Evolutionary conservation across 305 asterid genomes (phyloP), one percentile per base, ranked within the genome.

Genomic region (Solanum aculeatissimum): DNA sequence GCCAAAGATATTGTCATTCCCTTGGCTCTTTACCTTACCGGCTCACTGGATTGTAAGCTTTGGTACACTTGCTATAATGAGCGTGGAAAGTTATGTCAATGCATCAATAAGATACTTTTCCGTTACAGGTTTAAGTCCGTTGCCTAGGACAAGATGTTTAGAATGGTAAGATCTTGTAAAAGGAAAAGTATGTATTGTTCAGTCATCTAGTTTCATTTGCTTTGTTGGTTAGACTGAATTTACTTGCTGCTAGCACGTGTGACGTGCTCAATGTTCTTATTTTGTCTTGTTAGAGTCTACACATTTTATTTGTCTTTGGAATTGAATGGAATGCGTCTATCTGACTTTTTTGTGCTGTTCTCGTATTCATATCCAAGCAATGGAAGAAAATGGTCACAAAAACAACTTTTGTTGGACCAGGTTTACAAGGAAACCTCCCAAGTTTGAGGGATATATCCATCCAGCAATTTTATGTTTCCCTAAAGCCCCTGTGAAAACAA

Each of bases 71-170:
- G 27, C 75, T 70, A 19, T 10, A 12, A 70, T 2, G 32, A 40
- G 54, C 19, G 11, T 5, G 6, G 54, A 70, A 11, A n/a, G n/a
- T 12, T 68, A 18, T 40, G 32, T 21, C 79, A 19, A 21, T 70
- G 53, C 27, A 69, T 35, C 49, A 19, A 38, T 40, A 65, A 19
- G 71, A 85, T 70, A 42, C 71, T 29, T 81, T 42, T 14, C 23
- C 54, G n/a, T 75, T 86, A 70, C 84, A 96, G 40, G 99, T 98
- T 94, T 79, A 92, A 95, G 58, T 96, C 96, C 32, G 93, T 92
- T 49, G 92, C 99, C 80, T 95, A 96, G 99, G 98, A 92, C 75
- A 93, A 94, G 93, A 93, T 96, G 98, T 96, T 94, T 93, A 92
- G 94, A 89, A 96, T 93, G 82, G 87, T 94, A 90, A 92, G 98